Percentiles rank a stretch among this genome's conserved stretches.
Evolutionary conservation across 768 basidiomycete species (phyloP).

Genomic region (Gymnopilus junonius): DNA sequence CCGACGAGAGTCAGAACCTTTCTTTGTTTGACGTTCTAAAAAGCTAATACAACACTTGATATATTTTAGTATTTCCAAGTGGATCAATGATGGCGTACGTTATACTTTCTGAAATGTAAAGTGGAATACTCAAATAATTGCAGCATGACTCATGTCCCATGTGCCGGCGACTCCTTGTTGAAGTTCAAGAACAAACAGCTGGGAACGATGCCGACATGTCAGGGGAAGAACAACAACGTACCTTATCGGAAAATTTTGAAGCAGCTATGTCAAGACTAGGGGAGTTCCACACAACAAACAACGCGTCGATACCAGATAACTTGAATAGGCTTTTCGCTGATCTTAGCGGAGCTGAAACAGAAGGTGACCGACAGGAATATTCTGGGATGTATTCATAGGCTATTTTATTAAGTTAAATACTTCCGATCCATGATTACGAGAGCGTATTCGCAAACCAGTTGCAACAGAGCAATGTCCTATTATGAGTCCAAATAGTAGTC

Average conservation of each 20-base stretch:
- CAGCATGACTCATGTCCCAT: constrained; percentile 71
- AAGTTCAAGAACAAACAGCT: constrained; percentile 8
- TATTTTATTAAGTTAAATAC: background rate
- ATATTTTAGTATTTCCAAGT: constrained; percentile 58
- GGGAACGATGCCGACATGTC: constrained; percentile 1
- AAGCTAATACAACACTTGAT: background rate
- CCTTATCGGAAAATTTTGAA: background rate
- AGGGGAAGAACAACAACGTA: background rate
- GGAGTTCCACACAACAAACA: background rate
- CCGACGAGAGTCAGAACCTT: constrained; percentile 65
- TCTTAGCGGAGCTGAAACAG: background rate
- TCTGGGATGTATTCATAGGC: constrained; percentile 64
- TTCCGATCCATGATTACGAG: background rate
- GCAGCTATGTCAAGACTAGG: background rate
- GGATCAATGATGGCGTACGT: constrained; percentile 64
- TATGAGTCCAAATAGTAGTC: background rate
- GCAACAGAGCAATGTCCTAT: background rate
- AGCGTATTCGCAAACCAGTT: background rate
- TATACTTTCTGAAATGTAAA: background rate
- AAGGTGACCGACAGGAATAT: constrained; percentile 34
- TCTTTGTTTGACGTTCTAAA: background rate
- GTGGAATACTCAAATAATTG: background rate
- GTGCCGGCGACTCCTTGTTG: constrained; percentile 56
- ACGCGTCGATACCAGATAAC: background rate
- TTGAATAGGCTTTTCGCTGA: background rate